Base-by-base conservation (phyloP, 768 basidiomycete species). In the Jaapia argillacea region DNA sequence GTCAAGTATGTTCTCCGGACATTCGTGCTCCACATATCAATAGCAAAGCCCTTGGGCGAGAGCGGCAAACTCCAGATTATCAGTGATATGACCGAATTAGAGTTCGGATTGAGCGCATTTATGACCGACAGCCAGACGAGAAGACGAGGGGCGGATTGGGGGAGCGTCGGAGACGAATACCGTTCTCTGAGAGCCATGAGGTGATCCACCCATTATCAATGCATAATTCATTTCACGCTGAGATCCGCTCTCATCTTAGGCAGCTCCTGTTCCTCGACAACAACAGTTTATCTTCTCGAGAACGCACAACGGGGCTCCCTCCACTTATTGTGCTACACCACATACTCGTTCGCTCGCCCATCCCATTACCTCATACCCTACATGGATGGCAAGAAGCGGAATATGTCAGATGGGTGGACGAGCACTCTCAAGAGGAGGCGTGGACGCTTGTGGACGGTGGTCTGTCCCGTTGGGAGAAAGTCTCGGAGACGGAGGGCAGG, bases 371-470 rank as follows among this genome's bases (percentile, higher is more conserved):
- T 6, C 90, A 99, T 58, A 72, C 75, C 40, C 60, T 91, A 44
- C 91, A 97, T 55, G 84, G 85, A 0, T 98, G 96, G 94, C 84
- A 87, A 45, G 91, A 97, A 57, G 74, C 84, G 3, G 96, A 98
- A 66, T 99, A 99, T 60, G 87, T 96, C 40, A 77, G 88, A 36
- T 99, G 93, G 92, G 72, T 98, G 10, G 85, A 89, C 46, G 93
- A 96, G 57, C 96, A 97, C 55, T 68, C 78, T 2, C 78, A 82
- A 47, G 74, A 71, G 46, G 94, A 97, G 57, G 75, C 84, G 5
- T 77, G 79, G 74, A 76, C 75, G 12, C 70, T 98, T 36, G 65
- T 99, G 7, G 86, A 92, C 42, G 74, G 82, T 13, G 84, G 85
- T 0, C 63, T 97, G 14, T 56, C 72, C 3, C 80, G 81, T 47